phyloP scores from a whole-genome alignment of 495 filamentous ascomycete species.

The Daldinia decipiens region DNA sequence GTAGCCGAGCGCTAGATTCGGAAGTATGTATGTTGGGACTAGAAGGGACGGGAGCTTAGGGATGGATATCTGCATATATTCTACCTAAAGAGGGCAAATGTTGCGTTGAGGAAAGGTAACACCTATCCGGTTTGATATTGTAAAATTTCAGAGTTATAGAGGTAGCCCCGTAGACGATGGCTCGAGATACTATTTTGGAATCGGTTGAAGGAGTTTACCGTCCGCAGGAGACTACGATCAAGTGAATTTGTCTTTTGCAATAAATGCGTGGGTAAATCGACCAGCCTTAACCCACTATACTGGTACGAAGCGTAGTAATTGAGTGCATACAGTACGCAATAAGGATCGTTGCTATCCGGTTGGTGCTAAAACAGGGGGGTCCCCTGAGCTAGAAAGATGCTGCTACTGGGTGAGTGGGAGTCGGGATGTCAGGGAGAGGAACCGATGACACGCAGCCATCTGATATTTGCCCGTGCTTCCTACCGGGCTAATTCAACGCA shows the following conservation, averaged over 20 bases:
- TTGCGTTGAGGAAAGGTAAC: constrained; percentile 20
- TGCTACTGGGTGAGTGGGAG: constrained; percentile 37
- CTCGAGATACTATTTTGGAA: constrained; percentile 30
- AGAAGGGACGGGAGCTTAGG: constrained; percentile 18
- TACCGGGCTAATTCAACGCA: constrained; percentile 30
- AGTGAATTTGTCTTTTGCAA: constrained; percentile 37
- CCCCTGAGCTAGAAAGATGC: constrained; percentile 36
- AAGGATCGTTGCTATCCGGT: constrained; percentile 39
- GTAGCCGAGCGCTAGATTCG: constrained; percentile 15
- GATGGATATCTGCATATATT: constrained; percentile 33
- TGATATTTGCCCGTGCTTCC: constrained; percentile 38
- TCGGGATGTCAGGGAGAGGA: constrained; percentile 43
- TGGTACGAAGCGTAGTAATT: constrained; percentile 28
- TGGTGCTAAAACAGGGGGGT: constrained; percentile 40
- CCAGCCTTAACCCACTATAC: constrained; percentile 35
- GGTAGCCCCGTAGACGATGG: constrained; percentile 12
- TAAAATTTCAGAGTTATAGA: constrained; percentile 7
- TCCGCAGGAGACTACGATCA: constrained; percentile 20
- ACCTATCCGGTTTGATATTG: constrained; percentile 23
- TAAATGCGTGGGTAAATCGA: constrained; percentile 42
- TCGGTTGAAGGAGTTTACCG: constrained; percentile 30
- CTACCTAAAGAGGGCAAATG: constrained; percentile 24
- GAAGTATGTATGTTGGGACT: constrained; percentile 14
- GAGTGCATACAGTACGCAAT: constrained; percentile 41
- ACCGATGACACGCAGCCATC: constrained; percentile 45